These are phyloP conservation scores for Haplographium delicatum DNA, from an alignment of 495 filamentous ascomycete genomes.

Conservation along the genomic window DNA sequence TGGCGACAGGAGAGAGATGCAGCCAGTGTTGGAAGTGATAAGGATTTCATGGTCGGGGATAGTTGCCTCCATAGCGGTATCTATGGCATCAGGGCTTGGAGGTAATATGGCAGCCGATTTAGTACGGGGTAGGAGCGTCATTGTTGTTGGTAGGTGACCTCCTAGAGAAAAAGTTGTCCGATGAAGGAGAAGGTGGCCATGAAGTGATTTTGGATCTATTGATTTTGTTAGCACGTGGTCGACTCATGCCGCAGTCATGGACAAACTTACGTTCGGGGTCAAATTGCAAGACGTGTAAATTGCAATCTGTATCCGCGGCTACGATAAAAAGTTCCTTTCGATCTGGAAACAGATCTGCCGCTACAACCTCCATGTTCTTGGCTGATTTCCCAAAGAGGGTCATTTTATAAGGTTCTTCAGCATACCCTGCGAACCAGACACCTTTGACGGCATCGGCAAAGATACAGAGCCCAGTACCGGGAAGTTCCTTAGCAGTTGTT, in stretches of 20 bases:
- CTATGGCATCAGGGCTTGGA: conserved; percentile 31
- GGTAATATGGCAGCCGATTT: conserved; percentile 38
- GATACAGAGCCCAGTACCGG: conserved; percentile 74
- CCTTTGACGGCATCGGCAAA: conserved; percentile 89
- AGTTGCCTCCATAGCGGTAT: conserved; percentile 21
- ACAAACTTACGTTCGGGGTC: conserved; percentile 71
- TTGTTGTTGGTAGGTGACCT: conserved; percentile 66
- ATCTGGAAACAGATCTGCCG: conserved; percentile 84
- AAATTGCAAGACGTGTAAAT: conserved; percentile 85
- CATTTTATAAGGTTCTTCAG: conserved; percentile 93
- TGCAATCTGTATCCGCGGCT: conserved; percentile 76
- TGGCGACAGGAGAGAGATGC: conserved; percentile 69
- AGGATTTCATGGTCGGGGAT: conserved; percentile 50
- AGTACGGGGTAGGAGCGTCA: conserved; percentile 70
- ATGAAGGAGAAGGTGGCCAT: conserved; percentile 80
- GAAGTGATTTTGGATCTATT: conserved; percentile 85
- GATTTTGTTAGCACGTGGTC: not conserved
- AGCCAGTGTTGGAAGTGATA: conserved; percentile 70
- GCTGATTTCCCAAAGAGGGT: conserved; percentile 84
- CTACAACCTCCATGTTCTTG: conserved; percentile 67
- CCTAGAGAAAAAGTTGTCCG: conserved; percentile 77
- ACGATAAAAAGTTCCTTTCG: conserved; percentile 78
- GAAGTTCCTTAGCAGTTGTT: conserved; percentile 71
- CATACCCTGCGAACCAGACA: conserved; percentile 91
- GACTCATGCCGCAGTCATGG: not conserved